These are phyloP conservation scores for Myriosclerotinia scirpicola DNA, from an alignment of 2,329 filamentous ascomycete genomes.

Conservation along the genomic window DNA sequence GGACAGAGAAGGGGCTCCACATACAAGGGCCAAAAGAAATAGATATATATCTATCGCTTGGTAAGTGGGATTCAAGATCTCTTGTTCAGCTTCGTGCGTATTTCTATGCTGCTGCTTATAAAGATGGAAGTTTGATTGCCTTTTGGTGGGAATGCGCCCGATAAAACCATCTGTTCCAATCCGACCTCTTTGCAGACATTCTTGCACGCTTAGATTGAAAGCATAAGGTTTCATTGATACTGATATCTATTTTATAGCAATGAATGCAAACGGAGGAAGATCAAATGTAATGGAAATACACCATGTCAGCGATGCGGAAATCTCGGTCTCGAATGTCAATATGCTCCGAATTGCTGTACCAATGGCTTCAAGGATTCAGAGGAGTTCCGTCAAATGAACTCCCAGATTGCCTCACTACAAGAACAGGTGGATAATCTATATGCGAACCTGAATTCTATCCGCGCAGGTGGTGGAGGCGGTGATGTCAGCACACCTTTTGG, in stretches of 20 bases:
- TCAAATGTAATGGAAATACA: conserved; percentile 71
- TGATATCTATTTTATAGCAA: conserved; percentile 47
- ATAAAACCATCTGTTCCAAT: not conserved
- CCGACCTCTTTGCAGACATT: not conserved
- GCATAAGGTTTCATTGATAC: not conserved
- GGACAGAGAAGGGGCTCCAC: conserved; percentile 26
- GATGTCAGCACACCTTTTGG: conserved; percentile 17
- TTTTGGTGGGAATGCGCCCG: not conserved
- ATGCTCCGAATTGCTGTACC: conserved; percentile 65
- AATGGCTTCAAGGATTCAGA: conserved; percentile 90
- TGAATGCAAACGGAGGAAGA: conserved; percentile 73
- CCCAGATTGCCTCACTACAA: conserved; percentile 72
- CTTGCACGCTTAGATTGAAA: not conserved
- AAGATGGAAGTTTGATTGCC: not conserved
- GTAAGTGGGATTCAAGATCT: conserved; percentile 28
- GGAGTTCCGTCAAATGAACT: conserved; percentile 80
- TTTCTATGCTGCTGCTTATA: not conserved
- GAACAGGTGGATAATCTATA: conserved; percentile 81
- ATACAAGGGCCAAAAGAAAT: conserved; percentile 42
- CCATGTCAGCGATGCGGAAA: conserved; percentile 68
- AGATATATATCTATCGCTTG: conserved; percentile 43
- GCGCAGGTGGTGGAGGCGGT: conserved; percentile 24
- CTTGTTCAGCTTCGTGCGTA: not conserved
- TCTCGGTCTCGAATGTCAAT: conserved; percentile 64
- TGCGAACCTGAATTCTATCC: conserved; percentile 61